Evolutionary conservation across 306 rosid genomes (phyloP).

Genomic region (Lablab purpureus): DNA sequence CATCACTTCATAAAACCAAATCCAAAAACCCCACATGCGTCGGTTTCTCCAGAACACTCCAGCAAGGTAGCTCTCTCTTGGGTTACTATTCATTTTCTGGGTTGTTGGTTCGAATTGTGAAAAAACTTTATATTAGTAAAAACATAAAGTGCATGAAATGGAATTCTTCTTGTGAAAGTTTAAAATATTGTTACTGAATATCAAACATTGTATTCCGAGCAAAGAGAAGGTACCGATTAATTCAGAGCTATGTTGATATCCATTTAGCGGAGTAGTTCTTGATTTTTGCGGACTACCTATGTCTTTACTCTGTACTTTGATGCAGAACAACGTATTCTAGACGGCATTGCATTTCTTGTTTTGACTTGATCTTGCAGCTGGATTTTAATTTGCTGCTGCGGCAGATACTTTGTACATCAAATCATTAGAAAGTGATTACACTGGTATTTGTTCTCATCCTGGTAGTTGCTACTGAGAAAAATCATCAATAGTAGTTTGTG

Average conservation of each 20-base stretch:
- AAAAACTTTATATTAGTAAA: neutral
- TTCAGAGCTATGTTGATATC: constrained; percentile 1
- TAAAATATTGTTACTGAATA: neutral
- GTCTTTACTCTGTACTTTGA: neutral
- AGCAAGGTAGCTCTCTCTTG: constrained; percentile 57
- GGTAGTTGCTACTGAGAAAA: neutral
- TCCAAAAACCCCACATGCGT: constrained; percentile 72
- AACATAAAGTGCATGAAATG: neutral
- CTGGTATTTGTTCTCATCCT: neutral
- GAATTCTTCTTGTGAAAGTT: neutral
- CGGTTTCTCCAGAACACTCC: constrained; percentile 69
- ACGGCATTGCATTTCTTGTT: neutral
- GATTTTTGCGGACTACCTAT: constrained; percentile 11
- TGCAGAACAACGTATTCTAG: neutral
- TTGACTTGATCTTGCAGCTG: neutral
- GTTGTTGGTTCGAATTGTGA: neutral
- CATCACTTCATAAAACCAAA: constrained; percentile 73
- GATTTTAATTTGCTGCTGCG: neutral
- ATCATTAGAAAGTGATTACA: neutral
- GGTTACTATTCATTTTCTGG: neutral
- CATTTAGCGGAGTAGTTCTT: neutral
- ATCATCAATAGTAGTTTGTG: neutral
- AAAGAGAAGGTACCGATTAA: neutral
- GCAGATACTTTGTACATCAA: neutral
- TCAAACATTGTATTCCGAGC: neutral